Conservation (phyloP, 441 rosid species). For the Corymbia citriodora region DNA sequence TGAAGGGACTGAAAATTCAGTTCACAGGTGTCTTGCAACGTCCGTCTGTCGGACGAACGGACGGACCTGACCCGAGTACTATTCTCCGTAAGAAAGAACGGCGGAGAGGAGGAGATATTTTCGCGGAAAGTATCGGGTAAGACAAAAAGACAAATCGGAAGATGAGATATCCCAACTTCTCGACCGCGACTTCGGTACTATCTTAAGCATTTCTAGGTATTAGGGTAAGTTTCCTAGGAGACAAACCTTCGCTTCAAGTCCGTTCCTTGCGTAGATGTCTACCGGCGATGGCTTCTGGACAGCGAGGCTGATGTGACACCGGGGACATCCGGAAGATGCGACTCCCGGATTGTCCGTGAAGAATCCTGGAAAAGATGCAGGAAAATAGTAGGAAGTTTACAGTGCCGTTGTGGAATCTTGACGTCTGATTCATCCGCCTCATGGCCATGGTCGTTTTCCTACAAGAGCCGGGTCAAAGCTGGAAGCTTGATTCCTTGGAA, state of each 20-base stretch:
- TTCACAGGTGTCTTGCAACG: not conserved
- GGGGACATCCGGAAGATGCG: not conserved
- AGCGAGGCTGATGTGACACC: not conserved
- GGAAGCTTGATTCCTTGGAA: not conserved
- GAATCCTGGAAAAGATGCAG: not conserved
- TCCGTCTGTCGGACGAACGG: not conserved
- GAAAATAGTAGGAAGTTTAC: not conserved
- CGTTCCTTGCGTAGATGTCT: not conserved
- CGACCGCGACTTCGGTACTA: not conserved
- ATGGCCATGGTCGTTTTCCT: not conserved
- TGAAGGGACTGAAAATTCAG: not conserved
- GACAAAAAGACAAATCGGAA: not conserved
- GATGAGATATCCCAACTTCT: not conserved
- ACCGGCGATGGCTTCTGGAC: not conserved
- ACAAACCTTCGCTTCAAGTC: not conserved
- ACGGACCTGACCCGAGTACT: not conserved
- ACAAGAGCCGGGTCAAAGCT: not conserved
- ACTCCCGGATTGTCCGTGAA: not conserved
- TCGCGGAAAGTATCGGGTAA: not conserved
- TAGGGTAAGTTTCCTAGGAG: not conserved
- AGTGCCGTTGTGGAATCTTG: no score
- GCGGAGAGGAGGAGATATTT: not conserved
- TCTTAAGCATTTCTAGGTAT: not conserved
- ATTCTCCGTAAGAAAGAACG: not conserved
- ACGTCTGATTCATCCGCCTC: not conserved